Percentiles rank a stretch among this genome's conserved stretches.
phyloP scores from a whole-genome alignment of 192 early-diverging fungal species.

The Backusella morwellensis region DNA sequence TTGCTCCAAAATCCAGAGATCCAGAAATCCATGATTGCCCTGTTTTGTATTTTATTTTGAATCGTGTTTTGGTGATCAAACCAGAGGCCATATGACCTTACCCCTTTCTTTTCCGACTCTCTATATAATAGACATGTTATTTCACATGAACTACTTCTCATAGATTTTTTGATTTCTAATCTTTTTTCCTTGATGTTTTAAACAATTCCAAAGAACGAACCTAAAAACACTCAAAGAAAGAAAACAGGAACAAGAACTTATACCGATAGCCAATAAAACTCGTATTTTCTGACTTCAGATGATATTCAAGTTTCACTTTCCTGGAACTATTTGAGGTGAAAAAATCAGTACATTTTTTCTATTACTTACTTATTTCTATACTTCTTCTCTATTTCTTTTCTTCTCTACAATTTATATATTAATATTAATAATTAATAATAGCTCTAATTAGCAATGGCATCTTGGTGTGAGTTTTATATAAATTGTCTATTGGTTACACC shows the following conservation, averaged over 20 bases:
- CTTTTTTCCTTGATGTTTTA: background rate
- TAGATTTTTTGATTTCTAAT: constrained; percentile 1
- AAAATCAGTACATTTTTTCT: background rate
- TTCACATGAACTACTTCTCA: background rate
- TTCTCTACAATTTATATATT: background rate
- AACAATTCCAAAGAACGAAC: background rate
- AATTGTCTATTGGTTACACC: background rate
- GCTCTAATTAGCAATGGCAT: constrained; percentile 5
- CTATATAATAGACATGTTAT: background rate
- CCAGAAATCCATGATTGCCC: background rate
- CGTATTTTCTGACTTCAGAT: background rate
- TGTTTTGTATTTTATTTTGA: background rate
- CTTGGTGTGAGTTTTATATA: constrained; percentile 10
- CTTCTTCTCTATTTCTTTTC: background rate
- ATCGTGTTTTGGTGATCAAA: background rate
- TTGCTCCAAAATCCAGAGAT: background rate
- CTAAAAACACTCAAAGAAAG: background rate
- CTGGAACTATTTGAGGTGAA: background rate
- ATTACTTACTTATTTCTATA: background rate
- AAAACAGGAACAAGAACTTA: background rate
- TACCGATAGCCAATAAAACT: background rate
- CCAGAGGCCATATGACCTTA: background rate
- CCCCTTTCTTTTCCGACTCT: background rate
- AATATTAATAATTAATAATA: background rate
- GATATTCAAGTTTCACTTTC: background rate